Evolutionary conservation across 2,329 filamentous ascomycete genomes (phyloP), one percentile per base, ranked within the genome.

Genomic region (Colletotrichum zoysiae): DNA sequence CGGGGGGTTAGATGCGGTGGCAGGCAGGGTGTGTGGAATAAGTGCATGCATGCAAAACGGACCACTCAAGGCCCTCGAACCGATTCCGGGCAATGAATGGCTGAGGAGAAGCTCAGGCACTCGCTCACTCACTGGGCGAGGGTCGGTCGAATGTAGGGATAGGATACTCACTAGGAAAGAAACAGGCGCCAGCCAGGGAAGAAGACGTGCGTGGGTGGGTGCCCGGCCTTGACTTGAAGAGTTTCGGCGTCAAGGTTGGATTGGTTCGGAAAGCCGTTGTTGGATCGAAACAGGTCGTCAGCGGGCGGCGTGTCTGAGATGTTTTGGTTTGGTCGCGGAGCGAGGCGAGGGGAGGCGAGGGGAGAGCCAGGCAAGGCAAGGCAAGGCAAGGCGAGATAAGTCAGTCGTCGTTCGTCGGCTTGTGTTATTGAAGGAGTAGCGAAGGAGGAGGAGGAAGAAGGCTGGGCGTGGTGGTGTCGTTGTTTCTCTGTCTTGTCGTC

Each of bases 41-140:
- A 70, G 67, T 72, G 70, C 70, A 72, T 72, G 70, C 70, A 72
- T 60, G 33, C 58, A 48, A 61, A 55, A 56, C 59, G 66, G 60
- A 60, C 70, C 70, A 72, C 59, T 65, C 66, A 72, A 65, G 60
- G 60, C 66, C 55, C 55, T 61, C 33, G 66, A 62, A 42, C 33
- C 30, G 48, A 57, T 61, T 56, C 53, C 55, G 35, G 60, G 56
- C 40, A n/a, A 56, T 70, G 66, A 70, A 65, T 65, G 70, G 60
- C 70, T 46, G 35, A 59, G 38, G 55, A 50, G 57, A 53, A 60
- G 26, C 48, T 72, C 51, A 70, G 58, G 70, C 70, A 70, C n/a
- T n/a, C n/a, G n/a, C n/a, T n/a, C n/a, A n/a, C n/a, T n/a, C n/a
- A n/a, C 66, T 56, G 38, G 48, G 55, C 35, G 30, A 48, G 42